phyloP scores from a whole-genome alignment of 2,329 filamentous ascomycete species.

The Colletotrichum nymphaeae region DNA sequence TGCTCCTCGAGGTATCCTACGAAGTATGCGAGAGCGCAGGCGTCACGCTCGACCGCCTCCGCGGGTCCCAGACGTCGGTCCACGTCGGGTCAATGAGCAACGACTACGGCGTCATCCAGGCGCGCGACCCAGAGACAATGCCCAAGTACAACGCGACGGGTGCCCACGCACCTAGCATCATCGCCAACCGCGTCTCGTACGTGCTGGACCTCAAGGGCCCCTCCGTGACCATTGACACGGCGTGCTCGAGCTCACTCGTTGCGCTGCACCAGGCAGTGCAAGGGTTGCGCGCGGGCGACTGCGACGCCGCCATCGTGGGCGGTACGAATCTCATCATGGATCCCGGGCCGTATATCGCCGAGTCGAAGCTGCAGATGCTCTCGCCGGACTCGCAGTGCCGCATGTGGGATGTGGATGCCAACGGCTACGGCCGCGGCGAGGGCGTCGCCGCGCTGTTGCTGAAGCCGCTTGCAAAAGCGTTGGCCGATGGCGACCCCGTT shows the following conservation, averaged over 20 bases:
- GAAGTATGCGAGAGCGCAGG: conserved; percentile 45
- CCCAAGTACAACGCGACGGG: conserved; percentile 55
- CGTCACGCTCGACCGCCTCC: conserved; percentile 12
- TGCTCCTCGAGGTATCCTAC: conserved; percentile 42
- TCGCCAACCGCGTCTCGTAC: conserved; percentile 58
- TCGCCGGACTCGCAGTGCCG: conserved; percentile 47
- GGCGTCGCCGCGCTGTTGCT: conserved; percentile 58
- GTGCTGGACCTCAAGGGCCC: conserved; percentile 59
- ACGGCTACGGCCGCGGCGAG: conserved; percentile 66
- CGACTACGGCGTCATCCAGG: neutral
- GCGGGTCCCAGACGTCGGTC: conserved; percentile 16
- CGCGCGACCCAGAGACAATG: conserved; percentile 13
- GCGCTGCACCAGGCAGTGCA: conserved; percentile 54
- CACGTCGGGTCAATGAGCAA: neutral
- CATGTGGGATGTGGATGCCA: conserved; percentile 55
- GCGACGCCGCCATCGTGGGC: conserved; percentile 42
- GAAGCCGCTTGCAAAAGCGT: conserved; percentile 56
- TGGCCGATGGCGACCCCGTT: conserved; percentile 45
- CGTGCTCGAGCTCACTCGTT: conserved; percentile 56
- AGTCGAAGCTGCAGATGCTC: conserved; percentile 46
- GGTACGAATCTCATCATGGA: conserved; percentile 40
- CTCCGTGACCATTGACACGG: conserved; percentile 61
- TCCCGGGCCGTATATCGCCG: conserved; percentile 26
- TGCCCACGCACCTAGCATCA: conserved; percentile 48
- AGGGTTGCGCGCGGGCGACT: conserved; percentile 46